Evolutionary conservation across 2,329 filamentous ascomycete genomes (phyloP).

Genomic region (Diplodia mutila): DNA sequence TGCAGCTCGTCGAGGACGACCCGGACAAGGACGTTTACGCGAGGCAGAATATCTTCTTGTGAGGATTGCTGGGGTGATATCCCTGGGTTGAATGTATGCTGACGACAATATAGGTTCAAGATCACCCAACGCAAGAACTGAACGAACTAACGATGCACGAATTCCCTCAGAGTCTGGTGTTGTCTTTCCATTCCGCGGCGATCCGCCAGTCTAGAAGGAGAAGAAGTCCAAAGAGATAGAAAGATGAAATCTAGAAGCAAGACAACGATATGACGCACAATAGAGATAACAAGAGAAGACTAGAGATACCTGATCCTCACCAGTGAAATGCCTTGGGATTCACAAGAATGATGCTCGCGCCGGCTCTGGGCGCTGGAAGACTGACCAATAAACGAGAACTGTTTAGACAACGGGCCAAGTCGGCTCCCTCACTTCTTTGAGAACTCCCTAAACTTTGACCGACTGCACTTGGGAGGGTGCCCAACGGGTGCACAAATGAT

Average conservation of each 20-base stretch:
- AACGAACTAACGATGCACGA: not conserved
- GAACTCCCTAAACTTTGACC: not conserved
- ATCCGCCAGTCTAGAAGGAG: not conserved
- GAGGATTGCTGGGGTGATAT: not conserved
- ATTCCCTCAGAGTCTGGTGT: not conserved
- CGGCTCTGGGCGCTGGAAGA: not conserved
- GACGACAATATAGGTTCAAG: not conserved
- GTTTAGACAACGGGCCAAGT: not conserved
- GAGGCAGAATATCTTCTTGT: constrained; percentile 57
- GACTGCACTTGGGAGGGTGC: not conserved
- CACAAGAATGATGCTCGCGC: not conserved
- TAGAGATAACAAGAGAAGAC: not conserved
- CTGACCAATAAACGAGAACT: not conserved
- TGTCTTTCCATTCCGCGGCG: not conserved
- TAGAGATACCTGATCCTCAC: not conserved
- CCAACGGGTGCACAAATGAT: not conserved
- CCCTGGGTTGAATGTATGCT: not conserved
- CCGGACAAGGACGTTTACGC: constrained; percentile 50
- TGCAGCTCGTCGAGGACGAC: constrained; percentile 54
- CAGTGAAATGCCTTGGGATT: not conserved
- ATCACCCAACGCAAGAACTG: constrained; percentile 9
- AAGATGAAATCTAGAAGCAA: not conserved
- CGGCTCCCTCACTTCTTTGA: not conserved
- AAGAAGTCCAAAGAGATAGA: not conserved
- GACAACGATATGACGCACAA: not conserved